Percentiles rank a stretch among this genome's conserved stretches.
phyloP scores from a whole-genome alignment of 2,329 filamentous ascomycete genomes.

The Trichoderma atrobrunneum region DNA sequence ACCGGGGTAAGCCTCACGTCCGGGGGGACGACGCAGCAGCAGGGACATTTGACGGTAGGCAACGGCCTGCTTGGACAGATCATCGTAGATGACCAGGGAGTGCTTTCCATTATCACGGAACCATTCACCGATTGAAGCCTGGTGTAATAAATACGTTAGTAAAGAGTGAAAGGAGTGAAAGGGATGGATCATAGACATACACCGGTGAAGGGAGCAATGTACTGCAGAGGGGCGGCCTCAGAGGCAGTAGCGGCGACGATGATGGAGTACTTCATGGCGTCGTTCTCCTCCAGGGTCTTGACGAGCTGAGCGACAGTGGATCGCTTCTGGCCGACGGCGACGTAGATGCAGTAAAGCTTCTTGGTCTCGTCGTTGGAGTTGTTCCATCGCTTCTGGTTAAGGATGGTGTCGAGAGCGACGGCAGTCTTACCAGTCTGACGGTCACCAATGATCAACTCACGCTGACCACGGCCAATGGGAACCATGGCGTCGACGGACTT shows the following conservation, averaged over 20 bases:
- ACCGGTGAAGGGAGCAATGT: constrained; percentile 89
- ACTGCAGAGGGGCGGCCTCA: constrained; percentile 92
- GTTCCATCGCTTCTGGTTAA: constrained; percentile 99
- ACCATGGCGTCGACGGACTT: constrained; percentile 99
- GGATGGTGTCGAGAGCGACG: constrained; percentile 94
- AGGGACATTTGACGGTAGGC: constrained; percentile 99
- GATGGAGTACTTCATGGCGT: constrained; percentile 97
- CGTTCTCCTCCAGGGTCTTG: constrained; percentile 99
- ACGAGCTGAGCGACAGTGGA: constrained; percentile 99
- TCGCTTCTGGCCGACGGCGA: constrained; percentile 98
- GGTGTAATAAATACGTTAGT: constrained; percentile 37
- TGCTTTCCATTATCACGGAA: constrained; percentile 88
- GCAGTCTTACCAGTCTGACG: constrained; percentile 99
- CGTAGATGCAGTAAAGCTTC: constrained; percentile 99
- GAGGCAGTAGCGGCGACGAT: constrained; percentile 95
- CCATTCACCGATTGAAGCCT: constrained; percentile 47
- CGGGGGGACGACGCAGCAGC: constrained; percentile 92
- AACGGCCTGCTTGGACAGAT: constrained; percentile 96
- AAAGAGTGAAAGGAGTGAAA: background rate
- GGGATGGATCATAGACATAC: background rate
- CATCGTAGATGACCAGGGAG: constrained; percentile 87
- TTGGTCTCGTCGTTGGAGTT: constrained; percentile 78
- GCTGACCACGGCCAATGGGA: constrained; percentile 98
- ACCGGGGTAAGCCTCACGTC: constrained; percentile 99
- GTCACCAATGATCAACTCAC: constrained; percentile 99